These are phyloP conservation scores for Corinectria fuckeliana DNA, from an alignment of 2,329 filamentous ascomycete species.

Conservation along the genomic window DNA sequence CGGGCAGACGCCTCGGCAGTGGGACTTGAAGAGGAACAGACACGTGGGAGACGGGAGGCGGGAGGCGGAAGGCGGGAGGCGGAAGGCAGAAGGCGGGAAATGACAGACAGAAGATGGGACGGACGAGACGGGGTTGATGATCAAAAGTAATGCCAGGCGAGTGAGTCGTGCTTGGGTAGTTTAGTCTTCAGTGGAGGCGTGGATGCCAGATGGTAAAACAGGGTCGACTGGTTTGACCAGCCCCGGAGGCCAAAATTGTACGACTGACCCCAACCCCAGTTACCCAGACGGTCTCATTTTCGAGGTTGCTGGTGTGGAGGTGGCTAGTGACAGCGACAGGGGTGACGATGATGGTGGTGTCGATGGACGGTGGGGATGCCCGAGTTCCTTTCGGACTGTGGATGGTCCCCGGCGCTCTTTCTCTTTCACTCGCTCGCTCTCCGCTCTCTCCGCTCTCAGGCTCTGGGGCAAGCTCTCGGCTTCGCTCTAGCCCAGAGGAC, in stretches of 20 bases:
- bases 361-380: conserved; percentile 37
- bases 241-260: conserved; percentile 37
- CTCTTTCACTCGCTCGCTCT: too few relatives aligned
- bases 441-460: neutral
- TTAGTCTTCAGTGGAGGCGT: conserved; percentile 19
- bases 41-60: conserved; percentile 23
- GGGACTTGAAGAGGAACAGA: conserved; percentile 23
- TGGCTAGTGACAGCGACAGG: conserved; percentile 41
- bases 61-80: conserved; percentile 29
- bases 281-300: conserved; percentile 35
- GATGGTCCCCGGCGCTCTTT: conserved; percentile 10
- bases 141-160: conserved; percentile 39
- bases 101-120: conserved; percentile 28
- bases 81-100: too few relatives aligned
- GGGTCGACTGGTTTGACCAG: conserved; percentile 28
- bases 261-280: conserved; percentile 40
- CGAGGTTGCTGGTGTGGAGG: conserved; percentile 41
- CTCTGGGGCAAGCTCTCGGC: conserved; percentile 29
- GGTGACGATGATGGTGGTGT: conserved; percentile 40
- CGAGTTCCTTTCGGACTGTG: conserved; percentile 27
- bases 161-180: conserved; percentile 2
- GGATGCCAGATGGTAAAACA: conserved; percentile 32
- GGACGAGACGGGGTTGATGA: conserved; percentile 34
- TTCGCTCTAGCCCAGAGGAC: conserved; percentile 12
- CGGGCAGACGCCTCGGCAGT: conserved; percentile 24